Conservation (phyloP, 164 flowering plant genomes). For the Kalanchoe fedtschenkoi region DNA sequence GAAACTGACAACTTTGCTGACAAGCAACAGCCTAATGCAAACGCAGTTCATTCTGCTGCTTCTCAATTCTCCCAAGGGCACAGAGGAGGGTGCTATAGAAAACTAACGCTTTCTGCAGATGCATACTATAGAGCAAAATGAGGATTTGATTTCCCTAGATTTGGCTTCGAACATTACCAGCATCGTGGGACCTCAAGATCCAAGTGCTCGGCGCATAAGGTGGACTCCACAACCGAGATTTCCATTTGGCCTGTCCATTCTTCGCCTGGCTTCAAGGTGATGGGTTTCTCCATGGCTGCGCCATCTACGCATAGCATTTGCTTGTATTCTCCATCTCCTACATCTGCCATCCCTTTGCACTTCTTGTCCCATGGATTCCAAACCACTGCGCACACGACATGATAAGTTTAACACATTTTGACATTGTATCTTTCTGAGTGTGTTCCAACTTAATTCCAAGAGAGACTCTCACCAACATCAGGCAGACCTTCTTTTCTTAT, state of each 20-base stretch:
- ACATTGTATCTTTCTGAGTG: too few relatives aligned
- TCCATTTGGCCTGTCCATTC: constrained; percentile 82
- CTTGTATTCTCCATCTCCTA: constrained; percentile 87
- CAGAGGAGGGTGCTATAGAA: too few relatives aligned
- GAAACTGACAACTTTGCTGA: too few relatives aligned
- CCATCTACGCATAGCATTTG: constrained; percentile 88
- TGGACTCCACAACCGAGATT: constrained; percentile 52
- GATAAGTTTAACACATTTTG: not conserved
- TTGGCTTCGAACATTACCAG: too few relatives aligned
- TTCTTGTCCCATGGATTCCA: constrained; percentile 99
- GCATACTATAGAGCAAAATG: too few relatives aligned
- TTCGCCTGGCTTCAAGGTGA: constrained; percentile 80
- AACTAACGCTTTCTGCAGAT: too few relatives aligned
- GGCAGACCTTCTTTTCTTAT: constrained; percentile 84
- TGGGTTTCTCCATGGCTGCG: constrained; percentile 69
- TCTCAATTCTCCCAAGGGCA: too few relatives aligned
- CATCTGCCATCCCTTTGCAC: constrained; percentile 62
- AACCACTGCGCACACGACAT: constrained; percentile 54
- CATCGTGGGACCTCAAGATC: too few relatives aligned
- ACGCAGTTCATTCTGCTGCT: too few relatives aligned
- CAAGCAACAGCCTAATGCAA: too few relatives aligned
- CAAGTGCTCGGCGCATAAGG: constrained; percentile 49
- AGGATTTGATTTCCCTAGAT: too few relatives aligned
- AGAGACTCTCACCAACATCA: constrained; percentile 68
- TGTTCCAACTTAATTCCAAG: too few relatives aligned